Evolutionary conservation across 2,329 filamentous ascomycete species (phyloP).

Genomic region (Colletotrichum tamarilloi): DNA sequence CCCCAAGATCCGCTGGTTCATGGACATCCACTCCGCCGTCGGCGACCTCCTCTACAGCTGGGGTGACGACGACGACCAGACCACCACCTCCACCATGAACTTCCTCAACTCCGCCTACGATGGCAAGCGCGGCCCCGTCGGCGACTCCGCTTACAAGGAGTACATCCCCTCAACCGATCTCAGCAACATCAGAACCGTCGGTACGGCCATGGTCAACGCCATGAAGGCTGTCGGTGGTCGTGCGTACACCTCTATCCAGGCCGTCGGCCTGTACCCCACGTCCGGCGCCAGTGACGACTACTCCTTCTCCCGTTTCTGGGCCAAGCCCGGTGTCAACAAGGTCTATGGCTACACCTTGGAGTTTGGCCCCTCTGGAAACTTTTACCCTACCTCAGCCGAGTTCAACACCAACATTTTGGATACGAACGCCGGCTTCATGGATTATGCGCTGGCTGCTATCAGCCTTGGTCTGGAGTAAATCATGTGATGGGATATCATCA

Average conservation of each 20-base stretch:
- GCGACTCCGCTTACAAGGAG: slow-evolving; percentile 50
- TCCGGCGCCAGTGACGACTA: slow-evolving; percentile 51
- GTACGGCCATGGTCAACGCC: slow-evolving; percentile 45
- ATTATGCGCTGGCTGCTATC: slow-evolving; percentile 46
- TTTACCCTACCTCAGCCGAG: slow-evolving; percentile 51
- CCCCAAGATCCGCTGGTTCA: slow-evolving; percentile 59
- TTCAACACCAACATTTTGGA: slow-evolving; percentile 53
- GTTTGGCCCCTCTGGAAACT: slow-evolving; percentile 50
- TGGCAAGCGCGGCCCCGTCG: slow-evolving; percentile 53
- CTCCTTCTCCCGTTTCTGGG: slow-evolving; percentile 49
- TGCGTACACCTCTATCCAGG: slow-evolving; percentile 44
- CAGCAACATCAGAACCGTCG: slow-evolving; percentile 46
- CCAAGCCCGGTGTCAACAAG: slow-evolving; percentile 48
- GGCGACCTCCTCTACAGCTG: slow-evolving; percentile 61
- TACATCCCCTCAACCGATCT: slow-evolving; percentile 49
- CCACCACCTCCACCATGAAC: slow-evolving; percentile 51
- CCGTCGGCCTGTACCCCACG: slow-evolving; percentile 49
- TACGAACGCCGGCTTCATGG: slow-evolving; percentile 54
- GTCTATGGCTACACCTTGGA: slow-evolving; percentile 52
- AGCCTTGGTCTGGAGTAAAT: slow-evolving; percentile 41
- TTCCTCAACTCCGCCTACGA: slow-evolving; percentile 60
- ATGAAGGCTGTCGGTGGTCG: slow-evolving; percentile 51
- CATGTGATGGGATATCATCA: not conserved
- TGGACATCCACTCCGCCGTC: slow-evolving; percentile 61
- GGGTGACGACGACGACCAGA: slow-evolving; percentile 61